Evolutionary conservation across 2,329 filamentous ascomycete genomes (phyloP).

Genomic region (Tolypocladium amazonense): DNA sequence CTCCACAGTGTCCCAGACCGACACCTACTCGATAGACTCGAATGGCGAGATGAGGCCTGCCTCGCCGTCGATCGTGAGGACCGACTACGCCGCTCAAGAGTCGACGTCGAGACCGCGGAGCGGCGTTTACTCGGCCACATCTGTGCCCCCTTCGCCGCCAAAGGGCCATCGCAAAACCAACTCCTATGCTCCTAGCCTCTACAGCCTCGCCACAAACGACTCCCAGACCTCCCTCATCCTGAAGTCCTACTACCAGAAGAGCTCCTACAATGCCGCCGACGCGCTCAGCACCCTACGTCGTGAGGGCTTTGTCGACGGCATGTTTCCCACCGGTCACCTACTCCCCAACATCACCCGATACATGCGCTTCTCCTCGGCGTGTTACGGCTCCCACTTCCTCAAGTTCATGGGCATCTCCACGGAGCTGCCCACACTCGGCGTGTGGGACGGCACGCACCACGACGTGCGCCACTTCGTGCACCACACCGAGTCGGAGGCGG

Average conservation of each 20-base stretch:
- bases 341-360: slow-evolving; percentile 53
- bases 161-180: slow-evolving; percentile 13
- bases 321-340: slow-evolving; percentile 49
- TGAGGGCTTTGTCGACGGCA: slow-evolving; percentile 44
- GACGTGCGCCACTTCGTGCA: slow-evolving; percentile 54
- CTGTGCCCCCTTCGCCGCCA: slow-evolving; percentile 11
- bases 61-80: slow-evolving; percentile 27
- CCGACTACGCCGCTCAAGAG: slow-evolving; percentile 14
- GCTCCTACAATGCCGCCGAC: slow-evolving; percentile 35
- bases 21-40: slow-evolving; percentile 42
- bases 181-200: slow-evolving; percentile 42
- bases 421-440: slow-evolving; percentile 30
- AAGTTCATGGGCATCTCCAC: slow-evolving; percentile 51
- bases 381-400: slow-evolving; percentile 54
- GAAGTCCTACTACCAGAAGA: slow-evolving; percentile 36
- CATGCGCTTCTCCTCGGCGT: slow-evolving; percentile 56
- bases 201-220: slow-evolving; percentile 46
- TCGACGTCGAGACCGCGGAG: slow-evolving; percentile 8
- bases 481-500: slow-evolving; percentile 47
- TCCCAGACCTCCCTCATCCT: slow-evolving; percentile 44
- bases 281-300: slow-evolving; percentile 37
- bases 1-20: slow-evolving; percentile 45
- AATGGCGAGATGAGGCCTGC: slow-evolving; percentile 30
- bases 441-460: slow-evolving; percentile 39
- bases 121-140: slow-evolving; percentile 6